Percentiles rank a stretch among this genome's conserved stretches.
Conservation (phyloP, 805 yeast genomes). For the Peterozyma xylosa region DNA sequence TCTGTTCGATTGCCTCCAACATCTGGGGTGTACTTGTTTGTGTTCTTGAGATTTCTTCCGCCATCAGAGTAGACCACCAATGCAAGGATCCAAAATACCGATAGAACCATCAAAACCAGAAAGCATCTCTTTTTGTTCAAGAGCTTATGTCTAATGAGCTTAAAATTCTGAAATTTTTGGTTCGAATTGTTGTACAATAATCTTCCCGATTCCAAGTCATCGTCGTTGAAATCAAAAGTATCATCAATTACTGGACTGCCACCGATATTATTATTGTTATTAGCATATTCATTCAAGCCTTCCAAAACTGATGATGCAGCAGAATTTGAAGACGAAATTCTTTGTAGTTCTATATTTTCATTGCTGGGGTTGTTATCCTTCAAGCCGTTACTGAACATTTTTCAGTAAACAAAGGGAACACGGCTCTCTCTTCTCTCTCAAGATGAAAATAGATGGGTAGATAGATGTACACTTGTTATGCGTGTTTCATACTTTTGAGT, state of each 20-base stretch:
- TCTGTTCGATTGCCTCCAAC: conserved; percentile 8
- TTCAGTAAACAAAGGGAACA: neutral
- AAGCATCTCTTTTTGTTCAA: neutral
- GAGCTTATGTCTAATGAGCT: too few species aligned
- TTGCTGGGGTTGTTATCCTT: neutral
- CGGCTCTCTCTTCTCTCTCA: too few species aligned
- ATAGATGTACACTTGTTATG: too few species aligned
- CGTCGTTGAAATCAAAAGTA: neutral
- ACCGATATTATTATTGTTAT: conserved; percentile 13
- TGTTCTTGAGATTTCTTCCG: conserved; percentile 12
- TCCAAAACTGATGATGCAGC: conserved; percentile 11
- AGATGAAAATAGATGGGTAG: too few species aligned
- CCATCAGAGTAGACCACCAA: conserved; percentile 16
- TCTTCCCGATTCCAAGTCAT: neutral
- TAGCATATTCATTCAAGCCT: conserved; percentile 16
- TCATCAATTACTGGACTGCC: conserved; percentile 3
- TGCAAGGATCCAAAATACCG: conserved; percentile 18
- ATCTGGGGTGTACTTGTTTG: conserved; percentile 10
- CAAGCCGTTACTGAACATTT: neutral
- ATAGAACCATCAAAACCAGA: neutral
- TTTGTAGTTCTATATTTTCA: conserved; percentile 7
- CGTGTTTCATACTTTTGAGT: too few species aligned
- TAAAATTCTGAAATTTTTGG: too few species aligned
- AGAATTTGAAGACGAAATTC: conserved; percentile 2
- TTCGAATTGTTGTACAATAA: too few species aligned